phyloP scores from a whole-genome alignment of 768 basidiomycete species.

The Cantharellus anzutake region DNA sequence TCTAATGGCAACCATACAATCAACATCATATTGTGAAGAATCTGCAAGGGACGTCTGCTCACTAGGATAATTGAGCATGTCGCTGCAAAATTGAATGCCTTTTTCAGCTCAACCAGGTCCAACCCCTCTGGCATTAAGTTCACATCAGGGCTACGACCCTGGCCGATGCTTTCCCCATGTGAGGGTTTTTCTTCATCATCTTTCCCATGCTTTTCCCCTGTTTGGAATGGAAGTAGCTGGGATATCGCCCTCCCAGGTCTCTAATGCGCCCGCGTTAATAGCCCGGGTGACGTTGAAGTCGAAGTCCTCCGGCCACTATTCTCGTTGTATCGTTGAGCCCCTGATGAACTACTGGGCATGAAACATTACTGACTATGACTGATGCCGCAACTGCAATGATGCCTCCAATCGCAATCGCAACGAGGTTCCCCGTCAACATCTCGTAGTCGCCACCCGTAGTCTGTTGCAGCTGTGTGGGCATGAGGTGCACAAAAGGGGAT shows the following conservation, averaged over 20 bases:
- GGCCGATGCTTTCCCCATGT: slow-evolving; percentile 16
- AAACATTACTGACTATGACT: slow-evolving; percentile 29
- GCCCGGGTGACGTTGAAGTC: slow-evolving; percentile 63
- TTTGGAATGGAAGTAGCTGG: background rate
- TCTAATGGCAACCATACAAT: slow-evolving; percentile 9
- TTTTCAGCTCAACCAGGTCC: slow-evolving; percentile 41
- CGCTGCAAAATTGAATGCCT: slow-evolving; percentile 67
- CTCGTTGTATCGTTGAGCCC: background rate
- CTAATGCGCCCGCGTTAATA: slow-evolving; percentile 32
- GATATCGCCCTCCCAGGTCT: background rate
- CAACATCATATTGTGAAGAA: slow-evolving; percentile 11
- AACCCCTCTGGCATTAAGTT: slow-evolving; percentile 25
- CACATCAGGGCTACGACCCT: background rate
- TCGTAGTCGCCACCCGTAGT: slow-evolving; percentile 27
- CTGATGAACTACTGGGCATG: background rate
- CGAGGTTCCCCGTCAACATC: slow-evolving; percentile 86
- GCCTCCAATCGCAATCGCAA: slow-evolving; percentile 61
- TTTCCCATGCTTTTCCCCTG: background rate
- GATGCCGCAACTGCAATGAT: slow-evolving; percentile 53
- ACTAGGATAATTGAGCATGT: slow-evolving; percentile 54
- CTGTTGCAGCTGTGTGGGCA: background rate
- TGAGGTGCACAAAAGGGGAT: background rate
- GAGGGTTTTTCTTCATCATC: slow-evolving; percentile 15
- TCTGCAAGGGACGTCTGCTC: background rate
- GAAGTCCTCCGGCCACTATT: slow-evolving; percentile 61